A percentile compares a stretch with the other conserved stretches of the same genome.
phyloP scores from a whole-genome alignment of 1,284 basidiomycete species.

The Marasmius sp. region DNA sequence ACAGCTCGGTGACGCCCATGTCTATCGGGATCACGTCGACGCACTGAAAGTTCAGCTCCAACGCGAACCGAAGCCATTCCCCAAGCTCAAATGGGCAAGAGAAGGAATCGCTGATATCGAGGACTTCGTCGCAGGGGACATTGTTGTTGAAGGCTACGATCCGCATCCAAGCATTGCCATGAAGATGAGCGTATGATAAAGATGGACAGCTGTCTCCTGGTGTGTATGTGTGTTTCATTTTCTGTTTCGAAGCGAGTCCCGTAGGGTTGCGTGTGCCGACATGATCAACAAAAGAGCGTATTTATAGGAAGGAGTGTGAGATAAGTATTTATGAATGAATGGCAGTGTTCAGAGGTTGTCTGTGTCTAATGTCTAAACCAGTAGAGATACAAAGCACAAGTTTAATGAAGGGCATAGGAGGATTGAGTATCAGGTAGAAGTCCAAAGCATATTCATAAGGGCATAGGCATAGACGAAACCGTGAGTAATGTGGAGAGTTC shows the following conservation, averaged over 20 bases:
- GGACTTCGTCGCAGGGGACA: constrained; percentile 80
- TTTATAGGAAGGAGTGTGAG: no score
- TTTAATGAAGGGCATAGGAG: no score
- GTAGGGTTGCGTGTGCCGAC: no score
- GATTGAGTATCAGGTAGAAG: no score
- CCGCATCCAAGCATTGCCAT: constrained; percentile 88
- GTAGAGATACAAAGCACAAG: no score
- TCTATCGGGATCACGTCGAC: constrained; percentile 91
- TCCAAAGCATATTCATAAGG: no score
- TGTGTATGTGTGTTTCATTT: neutral
- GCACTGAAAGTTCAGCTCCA: constrained; percentile 82
- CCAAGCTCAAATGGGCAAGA: constrained; percentile 74
- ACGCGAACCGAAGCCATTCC: constrained; percentile 82
- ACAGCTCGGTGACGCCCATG: constrained; percentile 95
- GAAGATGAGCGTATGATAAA: constrained; percentile 90
- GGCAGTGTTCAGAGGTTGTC: no score
- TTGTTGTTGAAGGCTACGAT: constrained; percentile 85
- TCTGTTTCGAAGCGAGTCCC: no score
- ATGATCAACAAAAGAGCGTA: no score
- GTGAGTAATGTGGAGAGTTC: neutral
- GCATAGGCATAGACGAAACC: no score
- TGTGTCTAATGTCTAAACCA: no score
- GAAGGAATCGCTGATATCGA: constrained; percentile 75
- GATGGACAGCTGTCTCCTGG: neutral
- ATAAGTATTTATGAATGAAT: no score